Evolutionary conservation across 495 filamentous ascomycete species (phyloP).

Genomic region (Penicillium daleae): DNA sequence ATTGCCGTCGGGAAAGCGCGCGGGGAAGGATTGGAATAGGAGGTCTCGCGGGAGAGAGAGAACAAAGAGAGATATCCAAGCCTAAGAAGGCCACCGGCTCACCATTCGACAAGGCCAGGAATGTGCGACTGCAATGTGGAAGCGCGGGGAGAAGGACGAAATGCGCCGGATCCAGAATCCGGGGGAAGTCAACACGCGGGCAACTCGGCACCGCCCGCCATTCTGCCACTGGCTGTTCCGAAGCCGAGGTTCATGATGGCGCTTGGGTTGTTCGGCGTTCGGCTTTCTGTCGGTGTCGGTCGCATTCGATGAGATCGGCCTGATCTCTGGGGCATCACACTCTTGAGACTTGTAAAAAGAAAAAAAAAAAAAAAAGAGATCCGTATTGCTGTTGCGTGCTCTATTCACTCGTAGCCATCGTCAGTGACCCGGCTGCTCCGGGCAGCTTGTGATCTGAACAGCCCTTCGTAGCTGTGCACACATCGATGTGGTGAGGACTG

Average conservation of each 20-base stretch:
- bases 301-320: background rate
- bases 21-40: conserved; percentile 4
- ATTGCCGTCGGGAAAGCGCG: conserved; percentile 33
- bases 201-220: conserved; percentile 39
- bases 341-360: too few species aligned
- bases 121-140: conserved; percentile 4
- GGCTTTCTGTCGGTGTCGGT: conserved; percentile 3
- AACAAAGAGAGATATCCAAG: conserved; percentile 6
- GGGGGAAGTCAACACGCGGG: conserved; percentile 36
- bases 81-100: conserved; percentile 8
- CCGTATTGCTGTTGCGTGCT: background rate
- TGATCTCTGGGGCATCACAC: background rate
- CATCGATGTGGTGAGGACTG: too few species aligned
- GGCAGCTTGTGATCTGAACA: conserved; percentile 7
- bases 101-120: conserved; percentile 17
- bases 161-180: conserved; percentile 32
- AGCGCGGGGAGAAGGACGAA: conserved; percentile 20
- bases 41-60: conserved; percentile 1
- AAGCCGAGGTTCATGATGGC: conserved; percentile 44
- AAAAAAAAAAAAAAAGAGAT: too few species aligned
- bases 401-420: background rate
- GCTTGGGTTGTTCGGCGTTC: conserved; percentile 5
- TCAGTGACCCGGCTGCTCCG: background rate
- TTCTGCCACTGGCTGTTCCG: conserved; percentile 36
- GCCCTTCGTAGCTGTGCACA: background rate